These are phyloP conservation scores for Nissolia schottii DNA, from an alignment of 306 rosid species.

Conservation along the genomic window DNA sequence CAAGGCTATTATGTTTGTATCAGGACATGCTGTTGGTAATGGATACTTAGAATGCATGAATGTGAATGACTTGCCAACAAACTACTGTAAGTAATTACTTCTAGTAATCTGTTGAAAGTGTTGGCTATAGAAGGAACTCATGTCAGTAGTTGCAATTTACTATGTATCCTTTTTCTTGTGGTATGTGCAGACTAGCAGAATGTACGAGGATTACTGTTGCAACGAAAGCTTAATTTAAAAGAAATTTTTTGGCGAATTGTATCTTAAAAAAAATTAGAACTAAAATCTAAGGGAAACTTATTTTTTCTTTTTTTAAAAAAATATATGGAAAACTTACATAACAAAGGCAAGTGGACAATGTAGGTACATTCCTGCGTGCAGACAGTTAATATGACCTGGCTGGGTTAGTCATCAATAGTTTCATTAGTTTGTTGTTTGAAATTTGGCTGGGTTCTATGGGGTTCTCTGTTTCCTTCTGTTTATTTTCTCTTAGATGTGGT, in stretches of 20 bases:
- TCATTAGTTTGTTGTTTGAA: constrained; percentile 12
- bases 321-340: constrained; percentile 6
- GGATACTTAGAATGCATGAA: constrained; percentile 62
- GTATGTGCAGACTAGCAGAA: background rate
- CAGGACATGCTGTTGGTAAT: constrained; percentile 60
- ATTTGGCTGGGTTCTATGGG: constrained; percentile 5
- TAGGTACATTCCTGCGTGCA: background rate
- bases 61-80: constrained; percentile 67
- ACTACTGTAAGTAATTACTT: constrained; percentile 66
- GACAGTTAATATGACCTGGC: background rate
- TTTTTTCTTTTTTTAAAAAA: too few relatives aligned
- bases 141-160: background rate
- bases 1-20: constrained; percentile 66
- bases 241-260: background rate
- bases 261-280: background rate
- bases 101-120: background rate
- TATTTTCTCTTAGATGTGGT: constrained; percentile 10
- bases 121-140: constrained; percentile 12
- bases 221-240: background rate
- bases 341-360: background rate
- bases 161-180: background rate
- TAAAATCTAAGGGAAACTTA: constrained; percentile 6
- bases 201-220: background rate
- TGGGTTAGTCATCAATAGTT: constrained; percentile 8
- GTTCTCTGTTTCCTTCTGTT: constrained; percentile 7